A percentile compares a stretch with the other conserved stretches of the same genome.
Conservation (phyloP, 2,329 filamentous ascomycete genomes). For the Periglandula ipomoeae region DNA sequence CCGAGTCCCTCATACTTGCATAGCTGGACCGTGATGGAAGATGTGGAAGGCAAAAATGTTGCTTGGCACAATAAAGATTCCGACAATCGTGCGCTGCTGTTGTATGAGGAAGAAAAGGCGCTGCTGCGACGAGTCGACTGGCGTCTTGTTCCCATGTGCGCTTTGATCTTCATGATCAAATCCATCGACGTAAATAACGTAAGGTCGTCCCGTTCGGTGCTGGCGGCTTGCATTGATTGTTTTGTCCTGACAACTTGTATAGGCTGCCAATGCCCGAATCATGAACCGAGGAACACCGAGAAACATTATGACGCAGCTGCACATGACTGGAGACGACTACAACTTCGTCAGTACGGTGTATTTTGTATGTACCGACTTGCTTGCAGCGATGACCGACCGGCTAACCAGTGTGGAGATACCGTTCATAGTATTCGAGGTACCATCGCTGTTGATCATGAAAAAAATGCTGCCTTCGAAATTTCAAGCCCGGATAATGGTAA, state of each 20-base stretch:
- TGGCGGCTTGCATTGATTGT: no score
- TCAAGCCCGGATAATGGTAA: conserved; percentile 30
- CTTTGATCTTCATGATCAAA: conserved; percentile 31
- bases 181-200: conserved; percentile 29
- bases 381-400: neutral
- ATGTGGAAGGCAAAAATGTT: no score
- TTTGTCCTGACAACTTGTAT: neutral
- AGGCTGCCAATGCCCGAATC: conserved; percentile 31
- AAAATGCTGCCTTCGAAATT: conserved; percentile 28
- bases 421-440: conserved; percentile 29
- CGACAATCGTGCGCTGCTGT: conserved; percentile 15
- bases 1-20: no score
- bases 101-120: conserved; percentile 16
- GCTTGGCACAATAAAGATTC: no score
- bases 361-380: conserved; percentile 21
- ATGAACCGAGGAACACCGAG: conserved; percentile 31
- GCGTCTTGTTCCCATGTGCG: conserved; percentile 21
- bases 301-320: conserved; percentile 32
- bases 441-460: conserved; percentile 31
- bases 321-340: conserved; percentile 30
- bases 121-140: conserved; percentile 17
- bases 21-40: no score
- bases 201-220: neutral
- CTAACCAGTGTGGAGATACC: conserved; percentile 19
- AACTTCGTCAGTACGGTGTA: conserved; percentile 29